Conservation (phyloP, 2,329 filamentous ascomycete genomes). For the Leptographium lundbergii region DNA sequence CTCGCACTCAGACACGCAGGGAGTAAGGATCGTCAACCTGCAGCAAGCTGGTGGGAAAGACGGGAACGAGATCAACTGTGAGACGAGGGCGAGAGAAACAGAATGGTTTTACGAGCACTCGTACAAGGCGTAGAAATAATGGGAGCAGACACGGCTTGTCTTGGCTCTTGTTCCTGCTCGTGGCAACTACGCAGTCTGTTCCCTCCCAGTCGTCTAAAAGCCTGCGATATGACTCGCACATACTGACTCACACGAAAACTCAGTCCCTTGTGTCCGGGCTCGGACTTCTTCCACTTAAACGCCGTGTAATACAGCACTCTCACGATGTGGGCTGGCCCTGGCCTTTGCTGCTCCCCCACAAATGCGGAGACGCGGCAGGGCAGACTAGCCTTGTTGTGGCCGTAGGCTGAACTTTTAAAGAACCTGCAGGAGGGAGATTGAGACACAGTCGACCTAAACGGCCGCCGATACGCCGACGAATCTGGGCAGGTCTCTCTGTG, state of each 20-base stretch:
- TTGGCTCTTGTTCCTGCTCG: neutral
- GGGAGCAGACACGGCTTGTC: neutral
- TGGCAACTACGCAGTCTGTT: neutral
- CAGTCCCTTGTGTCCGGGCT: neutral
- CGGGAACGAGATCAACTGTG: too few species aligned
- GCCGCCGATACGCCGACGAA: neutral
- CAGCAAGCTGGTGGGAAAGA: neutral
- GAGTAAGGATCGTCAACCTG: neutral
- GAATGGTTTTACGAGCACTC: neutral
- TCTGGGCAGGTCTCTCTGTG: neutral
- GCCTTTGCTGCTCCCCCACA: constrained; percentile 1
- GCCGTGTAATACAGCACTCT: neutral
- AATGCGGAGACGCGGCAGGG: neutral
- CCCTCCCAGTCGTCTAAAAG: neutral
- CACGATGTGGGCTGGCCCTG: neutral
- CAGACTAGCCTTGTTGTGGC: neutral
- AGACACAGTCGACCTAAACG: neutral
- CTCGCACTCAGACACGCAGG: neutral
- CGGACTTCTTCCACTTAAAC: neutral
- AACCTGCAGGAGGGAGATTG: neutral
- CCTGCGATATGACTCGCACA: neutral
- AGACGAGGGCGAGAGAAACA: neutral
- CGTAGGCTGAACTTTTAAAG: neutral
- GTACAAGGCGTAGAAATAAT: neutral
- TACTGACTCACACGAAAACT: neutral